Evolutionary conservation across 371 early-diverging fungal species (phyloP), one percentile per base, ranked within the genome.

Genomic region (Mortierella sp.): DNA sequence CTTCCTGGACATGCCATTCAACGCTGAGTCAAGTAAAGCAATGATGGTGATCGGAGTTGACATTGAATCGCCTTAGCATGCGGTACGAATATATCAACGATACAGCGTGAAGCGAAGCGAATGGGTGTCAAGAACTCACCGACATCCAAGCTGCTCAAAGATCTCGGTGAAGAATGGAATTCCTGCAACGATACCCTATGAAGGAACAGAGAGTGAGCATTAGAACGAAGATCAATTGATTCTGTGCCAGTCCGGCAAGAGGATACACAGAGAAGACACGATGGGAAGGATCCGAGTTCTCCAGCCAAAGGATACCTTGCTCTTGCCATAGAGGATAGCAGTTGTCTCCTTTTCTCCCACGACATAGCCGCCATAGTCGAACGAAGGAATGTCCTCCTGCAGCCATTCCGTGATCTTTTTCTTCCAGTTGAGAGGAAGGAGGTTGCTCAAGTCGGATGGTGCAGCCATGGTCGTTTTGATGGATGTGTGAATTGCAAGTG

Each of bases 291-390:
- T 22, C 31, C 39, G 37, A 27, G 37, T 8, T 10, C 17, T n/a
- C 10, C 78, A 34, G 4, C 34, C 10, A 7, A 10, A 34, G 34
- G 10, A 47, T 74, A 86, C 89, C 76, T 91, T 85, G 34, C 93
- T 90, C 79, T 97, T 98, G 71, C 95, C 92, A 67, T 88, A 96
- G 17, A 97, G 83, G 34, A 91, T 84, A 27, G 97, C 98, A 3
- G 78, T 82, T 67, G 95, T 87, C n/a, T 88, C 89, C 16, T 86
- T 85, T 67, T 94, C 93, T 60, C 98, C 97, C 22, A 98, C 98
- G 39, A 97, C 98, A 74, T 86, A 96, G 46, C 97, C 98, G 49
- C 97, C 98, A 79, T 94, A 96, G 82, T 98, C 98, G 79, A 98
- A 97, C 17, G 94, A 92, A 6, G 98, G 97, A 16, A 94, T 92